Evolutionary conservation across 345 rosid genomes (phyloP).

Genomic region (Bruguiera parviflora): DNA sequence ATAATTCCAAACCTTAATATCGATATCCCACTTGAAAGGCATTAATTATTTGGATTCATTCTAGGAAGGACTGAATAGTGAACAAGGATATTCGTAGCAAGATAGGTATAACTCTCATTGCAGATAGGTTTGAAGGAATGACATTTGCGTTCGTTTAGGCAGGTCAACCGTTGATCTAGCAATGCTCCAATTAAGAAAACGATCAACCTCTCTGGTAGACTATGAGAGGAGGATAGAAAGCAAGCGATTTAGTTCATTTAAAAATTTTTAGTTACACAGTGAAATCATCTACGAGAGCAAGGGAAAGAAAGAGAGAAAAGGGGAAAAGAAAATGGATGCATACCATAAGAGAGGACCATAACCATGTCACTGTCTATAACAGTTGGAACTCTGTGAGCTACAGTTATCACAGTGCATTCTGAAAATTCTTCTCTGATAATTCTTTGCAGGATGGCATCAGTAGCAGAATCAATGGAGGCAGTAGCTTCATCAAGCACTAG

Average conservation of each 20-base stretch:
- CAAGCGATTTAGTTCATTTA: not conserved
- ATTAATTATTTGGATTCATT: too few relatives aligned
- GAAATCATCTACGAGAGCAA: too few relatives aligned
- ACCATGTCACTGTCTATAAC: conserved; percentile 37
- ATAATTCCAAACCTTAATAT: not conserved
- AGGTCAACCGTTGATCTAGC: too few relatives aligned
- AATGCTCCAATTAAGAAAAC: too few relatives aligned
- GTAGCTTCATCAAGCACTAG: conserved; percentile 39
- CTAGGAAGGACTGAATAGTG: too few relatives aligned
- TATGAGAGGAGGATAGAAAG: too few relatives aligned
- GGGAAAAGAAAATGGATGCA: not conserved
- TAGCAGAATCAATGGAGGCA: conserved; percentile 38
- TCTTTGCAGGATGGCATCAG: conserved; percentile 32
- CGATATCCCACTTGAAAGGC: not conserved
- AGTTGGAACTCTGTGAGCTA: conserved; percentile 34
- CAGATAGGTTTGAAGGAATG: too few relatives aligned
- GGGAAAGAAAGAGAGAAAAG: not conserved
- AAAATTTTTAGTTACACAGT: not conserved
- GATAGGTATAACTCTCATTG: too few relatives aligned
- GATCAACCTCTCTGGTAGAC: too few relatives aligned
- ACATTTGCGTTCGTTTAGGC: too few relatives aligned
- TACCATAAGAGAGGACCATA: conserved; percentile 33
- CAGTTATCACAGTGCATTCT: conserved; percentile 32
- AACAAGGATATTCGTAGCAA: too few relatives aligned
- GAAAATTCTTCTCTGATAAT: conserved; percentile 29